phyloP scores from a whole-genome alignment of 176 grass and related monocot species.

The Thinopyrum elongatum region DNA sequence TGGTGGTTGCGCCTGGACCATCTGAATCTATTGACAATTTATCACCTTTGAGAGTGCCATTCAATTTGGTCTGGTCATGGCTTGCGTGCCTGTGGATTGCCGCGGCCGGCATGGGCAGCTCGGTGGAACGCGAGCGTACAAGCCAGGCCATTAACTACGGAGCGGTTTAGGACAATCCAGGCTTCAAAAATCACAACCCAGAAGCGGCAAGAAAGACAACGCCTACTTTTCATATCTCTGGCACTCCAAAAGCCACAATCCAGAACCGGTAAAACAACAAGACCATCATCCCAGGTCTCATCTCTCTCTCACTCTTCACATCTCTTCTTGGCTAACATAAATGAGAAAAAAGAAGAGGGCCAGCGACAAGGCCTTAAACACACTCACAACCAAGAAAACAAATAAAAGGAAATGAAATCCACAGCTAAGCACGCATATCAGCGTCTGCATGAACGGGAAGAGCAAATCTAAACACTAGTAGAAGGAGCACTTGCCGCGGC shows the following conservation, averaged over 20 bases:
- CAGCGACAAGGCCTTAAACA: neutral
- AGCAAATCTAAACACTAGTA: neutral
- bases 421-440: neutral
- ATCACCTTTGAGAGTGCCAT: neutral
- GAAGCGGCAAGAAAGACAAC: too few species aligned
- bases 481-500: neutral
- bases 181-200: neutral
- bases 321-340: neutral
- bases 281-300: neutral
- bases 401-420: neutral
- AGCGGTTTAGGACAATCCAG: neutral
- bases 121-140: neutral
- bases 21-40: neutral
- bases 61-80: neutral
- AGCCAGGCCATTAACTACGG: neutral
- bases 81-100: too few species aligned
- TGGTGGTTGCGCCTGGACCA: conserved; percentile 17
- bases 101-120: too few species aligned
- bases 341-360: neutral
- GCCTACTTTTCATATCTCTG: neutral
- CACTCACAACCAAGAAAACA: neutral
- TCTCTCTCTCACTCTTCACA: neutral
- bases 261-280: neutral
- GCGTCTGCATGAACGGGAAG: neutral
- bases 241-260: neutral